phyloP scores from a whole-genome alignment of 1,284 basidiomycete species.

The Agroathelia rolfsii region DNA sequence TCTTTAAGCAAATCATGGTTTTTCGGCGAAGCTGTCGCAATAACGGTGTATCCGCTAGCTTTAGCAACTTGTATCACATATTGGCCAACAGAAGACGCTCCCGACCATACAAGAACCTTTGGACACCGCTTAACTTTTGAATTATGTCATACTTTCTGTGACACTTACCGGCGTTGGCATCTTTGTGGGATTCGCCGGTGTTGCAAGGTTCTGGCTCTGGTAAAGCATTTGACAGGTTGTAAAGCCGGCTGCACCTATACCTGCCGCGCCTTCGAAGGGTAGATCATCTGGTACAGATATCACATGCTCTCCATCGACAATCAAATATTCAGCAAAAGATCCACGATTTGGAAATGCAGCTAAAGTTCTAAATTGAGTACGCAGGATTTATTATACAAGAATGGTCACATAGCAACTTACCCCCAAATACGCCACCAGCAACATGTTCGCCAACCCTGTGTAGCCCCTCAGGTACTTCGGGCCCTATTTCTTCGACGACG shows the following conservation, averaged over 20 bases:
- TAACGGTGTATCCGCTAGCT: slow-evolving; percentile 25
- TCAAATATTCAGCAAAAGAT: slow-evolving; percentile 24
- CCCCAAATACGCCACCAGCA: slow-evolving; percentile 19
- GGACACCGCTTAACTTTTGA: no score
- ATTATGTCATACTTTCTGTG: no score
- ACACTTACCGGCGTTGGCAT: slow-evolving; percentile 13
- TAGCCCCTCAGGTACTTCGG: slow-evolving; percentile 15
- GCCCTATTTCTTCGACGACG: slow-evolving; percentile 18
- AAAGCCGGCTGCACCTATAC: slow-evolving; percentile 20
- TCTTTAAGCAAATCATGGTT: slow-evolving; percentile 24
- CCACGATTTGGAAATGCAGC: slow-evolving; percentile 14
- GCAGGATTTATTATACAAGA: no score
- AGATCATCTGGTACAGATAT: slow-evolving; percentile 20
- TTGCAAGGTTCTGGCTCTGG: slow-evolving; percentile 17
- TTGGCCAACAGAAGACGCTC: slow-evolving; percentile 24
- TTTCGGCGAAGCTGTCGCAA: slow-evolving; percentile 30
- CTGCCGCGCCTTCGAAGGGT: slow-evolving; percentile 22
- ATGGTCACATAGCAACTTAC: slow-evolving; percentile 15
- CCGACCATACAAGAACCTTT: slow-evolving; percentile 26
- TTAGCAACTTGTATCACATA: slow-evolving; percentile 32
- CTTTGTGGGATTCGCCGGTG: slow-evolving; percentile 11
- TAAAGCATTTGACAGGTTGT: slow-evolving; percentile 19
- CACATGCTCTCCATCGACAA: slow-evolving; percentile 15
- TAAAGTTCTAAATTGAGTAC: no score
- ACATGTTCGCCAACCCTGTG: slow-evolving; percentile 20